Evolutionary conservation across 192 early-diverging fungal genomes (phyloP).

Genomic region (Paraglomus brasilianum): DNA sequence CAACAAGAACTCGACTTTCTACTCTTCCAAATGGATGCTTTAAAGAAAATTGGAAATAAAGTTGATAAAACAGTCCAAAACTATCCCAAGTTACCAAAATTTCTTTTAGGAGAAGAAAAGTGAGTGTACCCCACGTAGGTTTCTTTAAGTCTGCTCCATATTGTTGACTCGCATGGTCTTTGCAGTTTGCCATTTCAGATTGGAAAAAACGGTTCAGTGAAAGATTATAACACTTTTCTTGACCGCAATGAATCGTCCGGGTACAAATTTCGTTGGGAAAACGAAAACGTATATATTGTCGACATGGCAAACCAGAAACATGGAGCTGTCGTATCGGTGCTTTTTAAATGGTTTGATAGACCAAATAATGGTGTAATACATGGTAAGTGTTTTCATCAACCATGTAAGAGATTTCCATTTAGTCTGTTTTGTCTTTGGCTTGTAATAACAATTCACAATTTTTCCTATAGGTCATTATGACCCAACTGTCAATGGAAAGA

Average conservation of each 20-base stretch:
- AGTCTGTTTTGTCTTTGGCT: not conserved
- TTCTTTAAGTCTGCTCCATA: constrained; percentile 29
- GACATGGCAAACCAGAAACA: constrained; percentile 1
- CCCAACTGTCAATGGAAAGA: constrained; percentile 3
- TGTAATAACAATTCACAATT: constrained; percentile 26
- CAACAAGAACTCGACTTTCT: too few relatives aligned
- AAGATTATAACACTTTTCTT: constrained; percentile 12
- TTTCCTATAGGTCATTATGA: constrained; percentile 22
- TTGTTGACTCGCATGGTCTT: constrained; percentile 13
- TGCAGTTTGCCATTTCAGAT: constrained; percentile 26
- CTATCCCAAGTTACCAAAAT: constrained; percentile 2
- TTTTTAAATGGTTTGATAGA: not conserved
- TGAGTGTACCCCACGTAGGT: constrained; percentile 5
- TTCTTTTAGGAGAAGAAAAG: constrained; percentile 19
- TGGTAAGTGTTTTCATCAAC: not conserved
- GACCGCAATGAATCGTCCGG: not conserved
- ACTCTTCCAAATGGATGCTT: too few relatives aligned
- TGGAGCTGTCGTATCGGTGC: not conserved
- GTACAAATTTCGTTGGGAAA: constrained; percentile 11
- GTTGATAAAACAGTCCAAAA: constrained; percentile 16
- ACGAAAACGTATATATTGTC: constrained; percentile 1
- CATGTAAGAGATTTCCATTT: constrained; percentile 1
- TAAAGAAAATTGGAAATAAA: constrained; percentile 22
- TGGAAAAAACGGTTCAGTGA: not conserved
- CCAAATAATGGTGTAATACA: constrained; percentile 1